A percentile compares a stretch with the other conserved stretches of the same genome.
Conservation (phyloP, 179 eudicot genomes). For the Beta lomatogona region DNA sequence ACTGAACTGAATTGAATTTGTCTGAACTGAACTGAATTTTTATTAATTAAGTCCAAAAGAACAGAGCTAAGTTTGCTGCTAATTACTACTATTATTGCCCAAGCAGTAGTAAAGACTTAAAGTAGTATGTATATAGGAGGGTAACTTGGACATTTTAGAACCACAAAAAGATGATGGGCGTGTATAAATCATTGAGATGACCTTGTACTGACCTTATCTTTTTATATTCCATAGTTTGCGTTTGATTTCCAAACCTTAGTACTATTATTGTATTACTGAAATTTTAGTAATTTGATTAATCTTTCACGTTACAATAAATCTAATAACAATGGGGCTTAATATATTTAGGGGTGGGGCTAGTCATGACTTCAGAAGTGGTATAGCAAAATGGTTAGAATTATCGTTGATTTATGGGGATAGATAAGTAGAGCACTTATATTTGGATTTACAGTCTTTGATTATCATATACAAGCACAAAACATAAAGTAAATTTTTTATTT, state of each 20-base stretch:
- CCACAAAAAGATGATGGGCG: background rate
- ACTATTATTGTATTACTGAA: background rate
- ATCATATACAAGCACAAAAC: too few species aligned
- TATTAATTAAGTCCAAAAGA: too few species aligned
- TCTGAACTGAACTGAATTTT: too few species aligned
- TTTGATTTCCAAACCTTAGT: background rate
- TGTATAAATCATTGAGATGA: constrained; percentile 22
- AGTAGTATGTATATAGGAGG: background rate
- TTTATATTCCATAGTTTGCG: background rate
- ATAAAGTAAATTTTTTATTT: too few species aligned
- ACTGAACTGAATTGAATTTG: too few species aligned
- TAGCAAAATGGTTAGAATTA: background rate
- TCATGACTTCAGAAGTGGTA: background rate
- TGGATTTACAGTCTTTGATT: too few species aligned
- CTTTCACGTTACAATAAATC: background rate
- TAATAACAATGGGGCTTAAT: background rate
- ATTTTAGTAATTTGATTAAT: background rate
- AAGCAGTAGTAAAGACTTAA: too few species aligned
- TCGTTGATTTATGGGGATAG: background rate
- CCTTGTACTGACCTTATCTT: constrained; percentile 21
- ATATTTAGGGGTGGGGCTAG: background rate
- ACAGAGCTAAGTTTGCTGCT: too few species aligned
- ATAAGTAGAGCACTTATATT: too few species aligned
- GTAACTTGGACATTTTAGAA: background rate
- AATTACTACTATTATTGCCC: too few species aligned